A percentile compares a stretch with the other conserved stretches of the same genome.
Conservation (phyloP, 2,329 filamentous ascomycete genomes). For the Juglanconis oblonga region DNA sequence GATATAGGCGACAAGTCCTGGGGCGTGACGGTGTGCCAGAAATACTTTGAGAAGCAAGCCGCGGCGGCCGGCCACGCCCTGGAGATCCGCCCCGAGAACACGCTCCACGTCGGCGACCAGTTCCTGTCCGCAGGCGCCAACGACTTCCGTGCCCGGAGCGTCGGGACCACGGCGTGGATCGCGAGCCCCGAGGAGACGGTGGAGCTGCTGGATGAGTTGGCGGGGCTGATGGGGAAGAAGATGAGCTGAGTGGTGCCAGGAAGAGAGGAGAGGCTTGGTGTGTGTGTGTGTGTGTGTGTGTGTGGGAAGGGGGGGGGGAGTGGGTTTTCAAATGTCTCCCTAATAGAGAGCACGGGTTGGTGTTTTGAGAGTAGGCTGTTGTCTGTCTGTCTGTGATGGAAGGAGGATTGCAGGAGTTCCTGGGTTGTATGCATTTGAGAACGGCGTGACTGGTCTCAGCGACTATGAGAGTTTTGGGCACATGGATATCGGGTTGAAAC, state of each 20-base stretch:
- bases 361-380: neutral
- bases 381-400: neutral
- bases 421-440: neutral
- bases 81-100: conserved; percentile 67
- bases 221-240: conserved; percentile 52
- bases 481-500: neutral
- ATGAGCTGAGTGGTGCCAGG: conserved; percentile 22
- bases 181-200: conserved; percentile 90
- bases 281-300: too few relatives aligned
- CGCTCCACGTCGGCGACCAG: conserved; percentile 93
- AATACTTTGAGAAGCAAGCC: conserved; percentile 69
- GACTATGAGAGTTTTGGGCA: neutral
- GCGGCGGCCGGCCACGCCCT: conserved; percentile 1
- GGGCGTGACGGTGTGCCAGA: conserved; percentile 90
- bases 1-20: conserved; percentile 98
- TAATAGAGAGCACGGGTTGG: too few relatives aligned
- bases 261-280: neutral
- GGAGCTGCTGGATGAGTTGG: conserved; percentile 80
- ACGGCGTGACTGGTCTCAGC: neutral
- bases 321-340: too few relatives aligned
- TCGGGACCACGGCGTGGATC: conserved; percentile 96
- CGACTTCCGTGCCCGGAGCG: conserved; percentile 91
- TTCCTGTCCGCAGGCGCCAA: conserved; percentile 94
- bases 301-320: too few relatives aligned
- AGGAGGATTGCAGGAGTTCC: neutral